Evolutionary conservation across 2,329 filamentous ascomycete species (phyloP).

Genomic region (Trichoderma polysporum): DNA sequence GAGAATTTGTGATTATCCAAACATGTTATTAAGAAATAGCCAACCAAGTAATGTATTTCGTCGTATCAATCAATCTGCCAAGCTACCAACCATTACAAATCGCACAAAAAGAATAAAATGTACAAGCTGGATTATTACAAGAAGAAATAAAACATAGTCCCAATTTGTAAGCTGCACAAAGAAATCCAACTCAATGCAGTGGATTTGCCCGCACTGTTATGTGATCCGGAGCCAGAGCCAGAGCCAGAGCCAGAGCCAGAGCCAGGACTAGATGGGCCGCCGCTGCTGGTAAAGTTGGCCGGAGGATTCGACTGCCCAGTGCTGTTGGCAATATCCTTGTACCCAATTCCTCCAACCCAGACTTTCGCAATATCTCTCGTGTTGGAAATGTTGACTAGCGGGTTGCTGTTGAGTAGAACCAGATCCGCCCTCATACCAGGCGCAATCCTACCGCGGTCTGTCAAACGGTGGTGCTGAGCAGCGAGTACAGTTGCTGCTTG

Average conservation of each 20-base stretch:
- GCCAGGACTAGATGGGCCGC: neutral
- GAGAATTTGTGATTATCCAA: neutral
- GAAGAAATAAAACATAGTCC: neutral
- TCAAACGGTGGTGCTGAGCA: neutral
- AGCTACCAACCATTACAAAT: neutral
- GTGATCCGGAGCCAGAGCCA: neutral
- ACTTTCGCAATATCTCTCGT: neutral
- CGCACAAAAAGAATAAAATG: neutral
- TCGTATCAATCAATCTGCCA: neutral
- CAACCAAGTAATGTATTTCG: neutral
- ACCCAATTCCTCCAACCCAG: conserved; percentile 8
- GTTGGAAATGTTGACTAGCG: conserved; percentile 2
- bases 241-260: neutral
- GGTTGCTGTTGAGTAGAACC: conserved; percentile 1
- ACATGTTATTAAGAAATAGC: neutral
- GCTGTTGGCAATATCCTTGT: conserved; percentile 8
- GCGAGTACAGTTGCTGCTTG: neutral
- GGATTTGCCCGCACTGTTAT: neutral
- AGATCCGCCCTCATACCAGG: conserved; percentile 5
- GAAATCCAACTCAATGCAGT: neutral
- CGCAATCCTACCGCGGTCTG: neutral
- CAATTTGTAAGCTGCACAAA: neutral
- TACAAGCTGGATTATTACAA: neutral
- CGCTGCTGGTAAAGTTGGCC: neutral
- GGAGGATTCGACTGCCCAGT: neutral